Conservation (phyloP, 495 filamentous ascomycete species). For the Daldinia caldariorum region DNA sequence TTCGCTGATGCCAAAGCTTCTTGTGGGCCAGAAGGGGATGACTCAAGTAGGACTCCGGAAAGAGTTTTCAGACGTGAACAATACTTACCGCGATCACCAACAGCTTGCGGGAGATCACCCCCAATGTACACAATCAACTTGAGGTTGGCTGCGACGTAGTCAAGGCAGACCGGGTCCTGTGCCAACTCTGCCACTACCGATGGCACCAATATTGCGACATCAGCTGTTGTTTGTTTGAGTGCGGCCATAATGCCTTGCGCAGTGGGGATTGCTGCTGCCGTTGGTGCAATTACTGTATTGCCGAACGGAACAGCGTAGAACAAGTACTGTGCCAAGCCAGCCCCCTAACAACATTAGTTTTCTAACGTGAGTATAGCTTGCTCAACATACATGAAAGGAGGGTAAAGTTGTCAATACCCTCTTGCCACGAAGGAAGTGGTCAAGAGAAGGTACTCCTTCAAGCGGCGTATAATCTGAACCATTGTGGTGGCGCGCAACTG, state of each 20-base stretch:
- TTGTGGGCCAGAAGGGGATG: too few relatives aligned
- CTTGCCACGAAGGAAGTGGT: neutral
- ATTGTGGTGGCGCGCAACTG: neutral
- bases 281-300: neutral
- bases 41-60: too few relatives aligned
- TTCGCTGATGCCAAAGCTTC: too few relatives aligned
- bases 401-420: neutral
- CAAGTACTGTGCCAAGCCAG: neutral
- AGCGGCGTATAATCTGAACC: neutral
- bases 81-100: too few relatives aligned
- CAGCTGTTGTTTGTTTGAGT: neutral
- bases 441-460: neutral
- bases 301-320: too few relatives aligned
- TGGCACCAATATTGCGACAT: neutral
- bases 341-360: neutral
- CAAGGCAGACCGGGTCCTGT: neutral
- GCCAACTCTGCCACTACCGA: neutral
- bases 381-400: neutral
- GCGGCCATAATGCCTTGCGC: neutral
- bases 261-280: neutral
- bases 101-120: neutral
- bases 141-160: neutral
- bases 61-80: too few relatives aligned
- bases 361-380: too few relatives aligned
- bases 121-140: neutral